phyloP scores from a whole-genome alignment of 202 grass and related monocot genomes.

The Saccharum hybrid region DNA sequence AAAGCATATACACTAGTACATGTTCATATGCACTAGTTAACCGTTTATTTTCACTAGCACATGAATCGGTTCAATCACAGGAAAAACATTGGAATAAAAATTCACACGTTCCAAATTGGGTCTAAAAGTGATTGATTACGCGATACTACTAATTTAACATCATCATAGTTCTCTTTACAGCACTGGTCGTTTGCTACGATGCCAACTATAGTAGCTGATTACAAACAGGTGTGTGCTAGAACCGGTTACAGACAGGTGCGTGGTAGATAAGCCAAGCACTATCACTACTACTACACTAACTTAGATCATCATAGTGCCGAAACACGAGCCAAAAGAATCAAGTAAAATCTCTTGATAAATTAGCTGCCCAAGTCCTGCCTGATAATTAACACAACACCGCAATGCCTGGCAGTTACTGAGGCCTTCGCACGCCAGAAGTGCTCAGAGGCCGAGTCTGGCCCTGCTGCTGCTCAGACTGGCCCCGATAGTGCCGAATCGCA shows the following conservation, averaged over 20 bases:
- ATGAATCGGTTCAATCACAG: background rate
- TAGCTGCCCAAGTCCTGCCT: background rate
- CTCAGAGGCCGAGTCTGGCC: conserved; percentile 26
- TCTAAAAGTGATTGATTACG: background rate
- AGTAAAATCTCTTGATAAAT: background rate
- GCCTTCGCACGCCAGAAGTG: background rate
- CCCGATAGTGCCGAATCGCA: conserved; percentile 60
- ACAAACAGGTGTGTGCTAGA: background rate
- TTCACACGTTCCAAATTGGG: background rate
- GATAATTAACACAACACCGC: background rate
- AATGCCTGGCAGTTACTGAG: background rate
- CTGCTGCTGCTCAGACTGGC: conserved; percentile 35
- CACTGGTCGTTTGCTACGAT: background rate
- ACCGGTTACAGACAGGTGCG: background rate
- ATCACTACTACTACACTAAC: conserved; percentile 10
- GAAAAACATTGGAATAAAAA: background rate
- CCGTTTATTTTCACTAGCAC: background rate
- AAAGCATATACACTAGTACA: background rate
- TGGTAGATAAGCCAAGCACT: background rate
- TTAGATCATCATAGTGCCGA: background rate
- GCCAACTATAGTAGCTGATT: background rate
- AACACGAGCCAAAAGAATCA: conserved; percentile 9
- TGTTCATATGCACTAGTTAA: background rate
- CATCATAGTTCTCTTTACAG: conserved; percentile 17
- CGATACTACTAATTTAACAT: background rate